phyloP scores from a whole-genome alignment of 768 basidiomycete species.

The Phlebiopsis flavidoalba region DNA sequence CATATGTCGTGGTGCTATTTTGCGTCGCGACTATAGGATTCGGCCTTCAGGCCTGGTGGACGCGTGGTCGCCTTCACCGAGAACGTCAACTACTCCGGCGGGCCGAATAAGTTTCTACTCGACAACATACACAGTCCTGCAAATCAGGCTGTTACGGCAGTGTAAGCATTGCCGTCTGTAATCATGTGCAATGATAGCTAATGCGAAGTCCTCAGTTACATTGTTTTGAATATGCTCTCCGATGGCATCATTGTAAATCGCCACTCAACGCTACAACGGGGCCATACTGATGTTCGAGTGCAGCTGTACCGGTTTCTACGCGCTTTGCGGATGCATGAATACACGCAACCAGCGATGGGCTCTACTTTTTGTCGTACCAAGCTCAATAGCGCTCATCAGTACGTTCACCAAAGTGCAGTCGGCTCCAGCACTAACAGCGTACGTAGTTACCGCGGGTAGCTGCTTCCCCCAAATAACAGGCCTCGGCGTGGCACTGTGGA shows the following conservation, averaged over 20 bases:
- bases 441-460: slow-evolving; percentile 5
- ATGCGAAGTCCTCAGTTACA: slow-evolving; percentile 16
- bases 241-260: slow-evolving; percentile 24
- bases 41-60: slow-evolving; percentile 19
- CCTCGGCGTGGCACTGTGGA: slow-evolving; percentile 16
- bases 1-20: slow-evolving; percentile 15
- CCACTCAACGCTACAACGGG: too few relatives aligned
- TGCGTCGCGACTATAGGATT: slow-evolving; percentile 15
- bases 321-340: slow-evolving; percentile 6
- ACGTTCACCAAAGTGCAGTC: not conserved
- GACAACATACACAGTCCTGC: slow-evolving; percentile 12
- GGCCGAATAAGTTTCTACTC: slow-evolving; percentile 19
- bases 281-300: not conserved
- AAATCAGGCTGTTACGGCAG: slow-evolving; percentile 18
- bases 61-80: slow-evolving; percentile 20
- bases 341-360: not conserved
- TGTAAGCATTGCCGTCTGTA: slow-evolving; percentile 15
- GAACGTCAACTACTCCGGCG: slow-evolving; percentile 16
- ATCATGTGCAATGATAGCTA: not conserved
- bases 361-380: slow-evolving; percentile 6
- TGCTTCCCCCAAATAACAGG: slow-evolving; percentile 8
- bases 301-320: slow-evolving; percentile 16
- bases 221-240: slow-evolving; percentile 24
- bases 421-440: not conserved
- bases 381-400: slow-evolving; percentile 8